phyloP scores from a whole-genome alignment of 2,329 filamentous ascomycete species.

The Colletotrichum ledebouriae region DNA sequence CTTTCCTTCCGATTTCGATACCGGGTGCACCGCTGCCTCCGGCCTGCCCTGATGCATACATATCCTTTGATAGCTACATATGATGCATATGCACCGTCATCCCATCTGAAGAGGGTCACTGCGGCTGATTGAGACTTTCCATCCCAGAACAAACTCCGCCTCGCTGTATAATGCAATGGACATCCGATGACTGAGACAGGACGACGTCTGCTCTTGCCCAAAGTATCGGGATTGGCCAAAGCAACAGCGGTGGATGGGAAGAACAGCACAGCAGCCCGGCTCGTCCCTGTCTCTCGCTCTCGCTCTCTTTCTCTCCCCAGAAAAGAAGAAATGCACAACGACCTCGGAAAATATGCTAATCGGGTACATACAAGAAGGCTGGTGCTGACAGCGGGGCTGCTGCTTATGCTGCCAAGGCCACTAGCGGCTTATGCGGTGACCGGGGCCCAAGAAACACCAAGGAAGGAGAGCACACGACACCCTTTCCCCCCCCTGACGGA shows the following conservation, averaged over 20 bases:
- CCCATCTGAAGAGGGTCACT: slow-evolving; percentile 1
- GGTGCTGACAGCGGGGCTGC: slow-evolving; percentile 15
- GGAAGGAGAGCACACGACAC: slow-evolving; percentile 40
- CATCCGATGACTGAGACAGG: slow-evolving; percentile 23
- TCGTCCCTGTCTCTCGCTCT: no score
- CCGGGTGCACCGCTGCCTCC: not conserved
- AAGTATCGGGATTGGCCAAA: not conserved
- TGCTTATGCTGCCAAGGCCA: slow-evolving; percentile 31
- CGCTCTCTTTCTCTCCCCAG: no score
- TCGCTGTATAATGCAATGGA: not conserved
- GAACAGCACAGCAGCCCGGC: no score
- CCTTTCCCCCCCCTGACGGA: not conserved
- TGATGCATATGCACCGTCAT: slow-evolving; percentile 1
- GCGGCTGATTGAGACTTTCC: slow-evolving; percentile 22
- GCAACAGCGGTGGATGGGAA: slow-evolving; percentile 16
- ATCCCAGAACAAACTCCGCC: no score
- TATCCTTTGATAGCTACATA: not conserved
- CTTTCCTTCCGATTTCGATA: slow-evolving; percentile 9
- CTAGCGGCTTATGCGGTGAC: slow-evolving; percentile 39
- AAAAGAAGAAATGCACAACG: no score
- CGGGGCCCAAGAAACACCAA: slow-evolving; percentile 28
- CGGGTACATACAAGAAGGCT: not conserved
- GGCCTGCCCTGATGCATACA: slow-evolving; percentile 1
- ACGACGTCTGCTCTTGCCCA: not conserved
- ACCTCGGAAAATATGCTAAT: not conserved